Conservation (phyloP, 2,329 filamentous ascomycete species). For the Simplicillium sp. region DNA sequence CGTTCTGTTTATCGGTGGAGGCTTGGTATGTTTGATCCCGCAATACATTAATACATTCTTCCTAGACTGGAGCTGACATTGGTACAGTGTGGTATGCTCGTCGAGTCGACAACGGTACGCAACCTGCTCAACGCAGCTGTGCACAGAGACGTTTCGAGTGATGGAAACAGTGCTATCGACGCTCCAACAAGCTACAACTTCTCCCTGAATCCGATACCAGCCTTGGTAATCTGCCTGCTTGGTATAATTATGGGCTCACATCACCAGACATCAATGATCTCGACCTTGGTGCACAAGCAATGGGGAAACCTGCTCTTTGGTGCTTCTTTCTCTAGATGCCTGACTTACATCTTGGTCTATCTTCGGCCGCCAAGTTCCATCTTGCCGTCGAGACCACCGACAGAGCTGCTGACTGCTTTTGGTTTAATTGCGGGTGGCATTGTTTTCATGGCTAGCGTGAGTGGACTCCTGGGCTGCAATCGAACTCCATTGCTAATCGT, state of each 20-base stretch:
- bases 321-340: slow-evolving; percentile 18
- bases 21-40: too few relatives aligned
- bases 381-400: too few relatives aligned
- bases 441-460: slow-evolving; percentile 1
- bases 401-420: too few relatives aligned
- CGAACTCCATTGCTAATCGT: too few relatives aligned
- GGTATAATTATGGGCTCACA: slow-evolving; percentile 87
- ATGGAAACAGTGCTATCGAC: too few relatives aligned
- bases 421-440: too few relatives aligned
- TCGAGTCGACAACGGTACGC: too few relatives aligned
- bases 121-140: too few relatives aligned
- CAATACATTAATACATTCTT: too few relatives aligned
- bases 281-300: slow-evolving; percentile 78
- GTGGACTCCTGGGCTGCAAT: not conserved
- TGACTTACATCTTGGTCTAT: slow-evolving; percentile 3
- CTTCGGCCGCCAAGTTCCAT: not conserved
- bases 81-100: too few relatives aligned
- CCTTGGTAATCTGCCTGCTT: slow-evolving; percentile 67
- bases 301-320: slow-evolving; percentile 76
- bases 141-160: too few relatives aligned
- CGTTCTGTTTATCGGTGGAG: slow-evolving; percentile 79
- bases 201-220: slow-evolving; percentile 74
- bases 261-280: slow-evolving; percentile 68
- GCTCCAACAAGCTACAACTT: slow-evolving; percentile 41
- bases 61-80: too few relatives aligned